Evolutionary conservation across 2,329 filamentous ascomycete genomes (phyloP).

Genomic region (Cadophora luteo-olivacea): DNA sequence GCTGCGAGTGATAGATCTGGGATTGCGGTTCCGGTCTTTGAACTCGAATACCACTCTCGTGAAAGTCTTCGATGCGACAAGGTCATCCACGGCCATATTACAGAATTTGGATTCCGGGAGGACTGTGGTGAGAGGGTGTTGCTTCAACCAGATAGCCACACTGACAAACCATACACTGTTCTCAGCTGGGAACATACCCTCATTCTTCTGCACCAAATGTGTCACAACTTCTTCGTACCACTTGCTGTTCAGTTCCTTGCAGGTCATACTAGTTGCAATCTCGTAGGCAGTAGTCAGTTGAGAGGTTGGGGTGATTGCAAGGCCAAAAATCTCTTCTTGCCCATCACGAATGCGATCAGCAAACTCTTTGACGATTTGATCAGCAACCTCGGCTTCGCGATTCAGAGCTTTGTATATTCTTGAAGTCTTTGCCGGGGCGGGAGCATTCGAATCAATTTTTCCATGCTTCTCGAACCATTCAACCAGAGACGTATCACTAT

Average conservation of each 20-base stretch:
- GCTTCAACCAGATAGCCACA: conserved; percentile 39
- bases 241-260: conserved; percentile 14
- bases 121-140: conserved; percentile 26
- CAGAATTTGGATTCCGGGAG: conserved; percentile 40
- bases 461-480: conserved; percentile 21
- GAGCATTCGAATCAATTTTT: background rate
- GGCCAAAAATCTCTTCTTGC: conserved; percentile 6
- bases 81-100: conserved; percentile 35
- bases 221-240: conserved; percentile 33
- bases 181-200: conserved; percentile 41
- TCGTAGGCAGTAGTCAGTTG: conserved; percentile 6
- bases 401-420: conserved; percentile 23
- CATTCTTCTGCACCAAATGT: conserved; percentile 34
- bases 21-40: conserved; percentile 23
- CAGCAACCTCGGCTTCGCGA: conserved; percentile 23
- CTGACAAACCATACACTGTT: conserved; percentile 42
- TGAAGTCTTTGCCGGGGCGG: background rate
- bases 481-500: conserved; percentile 28
- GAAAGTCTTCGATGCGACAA: conserved; percentile 35
- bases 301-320: background rate
- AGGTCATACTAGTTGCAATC: background rate
- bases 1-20: conserved; percentile 24
- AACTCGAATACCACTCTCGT: conserved; percentile 26
- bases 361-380: conserved; percentile 20
- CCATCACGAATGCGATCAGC: background rate